Percentiles rank a stretch among this genome's conserved stretches.
Evolutionary conservation across 306 rosid genomes (phyloP).

Genomic region (Fagus crenata): DNA sequence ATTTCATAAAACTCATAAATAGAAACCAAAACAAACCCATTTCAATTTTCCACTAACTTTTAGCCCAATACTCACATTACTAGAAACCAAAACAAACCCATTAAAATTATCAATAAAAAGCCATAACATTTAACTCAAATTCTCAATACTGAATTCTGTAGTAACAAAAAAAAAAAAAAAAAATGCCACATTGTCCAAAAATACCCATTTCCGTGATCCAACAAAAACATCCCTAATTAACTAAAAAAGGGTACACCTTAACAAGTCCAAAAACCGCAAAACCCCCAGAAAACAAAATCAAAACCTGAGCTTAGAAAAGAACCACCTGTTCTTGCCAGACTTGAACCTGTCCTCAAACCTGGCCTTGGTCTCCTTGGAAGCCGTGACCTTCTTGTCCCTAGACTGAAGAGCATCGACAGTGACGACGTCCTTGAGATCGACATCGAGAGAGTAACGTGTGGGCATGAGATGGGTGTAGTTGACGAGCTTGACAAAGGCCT

Average conservation of each 20-base stretch:
- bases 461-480: conserved; percentile 37
- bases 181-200: too few relatives aligned
- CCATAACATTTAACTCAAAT: too few relatives aligned
- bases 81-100: too few relatives aligned
- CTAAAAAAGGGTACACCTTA: too few relatives aligned
- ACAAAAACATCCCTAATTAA: background rate
- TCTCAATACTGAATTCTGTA: too few relatives aligned
- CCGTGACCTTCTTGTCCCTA: conserved; percentile 24
- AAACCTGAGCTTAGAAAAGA: conserved; percentile 36
- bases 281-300: background rate
- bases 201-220: too few relatives aligned
- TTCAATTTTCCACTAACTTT: too few relatives aligned
- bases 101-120: too few relatives aligned
- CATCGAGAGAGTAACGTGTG: conserved; percentile 39
- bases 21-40: too few relatives aligned
- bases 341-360: conserved; percentile 37
- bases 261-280: background rate
- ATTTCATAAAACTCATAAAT: too few relatives aligned
- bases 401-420: conserved; percentile 21
- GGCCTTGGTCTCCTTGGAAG: conserved; percentile 32
- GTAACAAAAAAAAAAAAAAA: too few relatives aligned
- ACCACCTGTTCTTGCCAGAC: conserved; percentile 39
- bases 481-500: conserved; percentile 35
- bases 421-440: conserved; percentile 34
- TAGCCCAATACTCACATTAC: too few relatives aligned